A percentile compares a stretch with the other conserved stretches of the same genome.
Conservation (phyloP, 306 rosid genomes). For the Lathyrus aphaca region DNA sequence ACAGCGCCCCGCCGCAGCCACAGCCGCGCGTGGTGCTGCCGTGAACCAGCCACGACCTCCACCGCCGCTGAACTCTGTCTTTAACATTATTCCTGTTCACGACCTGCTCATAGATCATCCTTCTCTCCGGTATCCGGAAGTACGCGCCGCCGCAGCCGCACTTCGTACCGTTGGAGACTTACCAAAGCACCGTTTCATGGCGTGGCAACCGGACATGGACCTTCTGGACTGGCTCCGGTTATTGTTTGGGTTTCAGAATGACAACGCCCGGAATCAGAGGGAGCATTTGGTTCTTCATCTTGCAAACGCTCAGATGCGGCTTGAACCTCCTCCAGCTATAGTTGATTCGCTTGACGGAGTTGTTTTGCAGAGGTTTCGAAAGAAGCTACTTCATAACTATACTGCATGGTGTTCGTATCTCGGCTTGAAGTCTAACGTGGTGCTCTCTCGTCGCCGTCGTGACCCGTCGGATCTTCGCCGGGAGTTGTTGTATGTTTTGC, state of each 20-base stretch:
- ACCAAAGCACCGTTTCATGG: constrained; percentile 61
- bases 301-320: constrained; percentile 92
- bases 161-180: constrained; percentile 80
- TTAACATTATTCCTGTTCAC: constrained; percentile 89
- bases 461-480: constrained; percentile 55
- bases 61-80: constrained; percentile 40
- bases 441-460: constrained; percentile 45
- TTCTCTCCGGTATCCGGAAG: constrained; percentile 76
- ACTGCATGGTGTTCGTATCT: constrained; percentile 78
- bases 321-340: constrained; percentile 51
- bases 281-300: constrained; percentile 94
- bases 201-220: constrained; percentile 67
- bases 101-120: constrained; percentile 77
- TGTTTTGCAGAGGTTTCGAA: constrained; percentile 59
- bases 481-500: constrained; percentile 72
- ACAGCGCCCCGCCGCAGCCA: constrained; percentile 40
- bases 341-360: constrained; percentile 55
- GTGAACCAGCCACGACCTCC: constrained; percentile 27
- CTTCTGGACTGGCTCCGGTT: constrained; percentile 78
- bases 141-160: constrained; percentile 83
- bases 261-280: constrained; percentile 88
- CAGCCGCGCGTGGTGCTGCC: constrained; percentile 33
- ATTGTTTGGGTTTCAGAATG: constrained; percentile 75
- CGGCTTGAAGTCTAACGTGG: constrained; percentile 58
- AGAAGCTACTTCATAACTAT: constrained; percentile 73